phyloP scores from a whole-genome alignment of 1,284 basidiomycete species.

The Leccinum subspadiceum region DNA sequence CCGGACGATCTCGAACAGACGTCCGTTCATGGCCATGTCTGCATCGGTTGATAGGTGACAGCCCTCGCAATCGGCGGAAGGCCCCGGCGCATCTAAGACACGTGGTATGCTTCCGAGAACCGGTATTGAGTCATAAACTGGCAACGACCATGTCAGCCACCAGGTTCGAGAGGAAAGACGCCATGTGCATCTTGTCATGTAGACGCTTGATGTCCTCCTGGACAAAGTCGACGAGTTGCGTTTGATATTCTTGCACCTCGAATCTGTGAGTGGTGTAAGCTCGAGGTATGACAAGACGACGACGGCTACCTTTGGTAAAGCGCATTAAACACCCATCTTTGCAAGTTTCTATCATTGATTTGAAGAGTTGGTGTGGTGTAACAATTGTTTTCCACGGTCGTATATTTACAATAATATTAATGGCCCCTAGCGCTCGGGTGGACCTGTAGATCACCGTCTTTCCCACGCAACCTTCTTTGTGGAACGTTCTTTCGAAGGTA shows the following conservation, averaged over 20 bases:
- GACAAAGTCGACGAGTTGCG: slow-evolving; percentile 90
- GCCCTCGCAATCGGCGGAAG: no score
- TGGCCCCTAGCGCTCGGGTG: no score
- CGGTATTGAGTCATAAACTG: not conserved
- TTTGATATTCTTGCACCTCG: slow-evolving; percentile 90
- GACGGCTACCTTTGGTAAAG: slow-evolving; percentile 86
- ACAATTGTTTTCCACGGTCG: no score
- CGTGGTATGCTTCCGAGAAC: not conserved
- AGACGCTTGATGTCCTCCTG: slow-evolving; percentile 96
- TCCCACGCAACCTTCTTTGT: slow-evolving; percentile 18
- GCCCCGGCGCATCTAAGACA: no score
- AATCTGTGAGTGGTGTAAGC: slow-evolving; percentile 53
- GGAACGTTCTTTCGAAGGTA: slow-evolving; percentile 17
- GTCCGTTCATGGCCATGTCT: not conserved
- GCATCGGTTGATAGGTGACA: not conserved
- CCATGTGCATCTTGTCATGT: slow-evolving; percentile 77
- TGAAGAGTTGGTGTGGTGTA: no score
- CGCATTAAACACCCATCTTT: slow-evolving; percentile 77
- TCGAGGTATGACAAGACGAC: not conserved
- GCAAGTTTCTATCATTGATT: no score
- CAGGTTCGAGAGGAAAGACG: not conserved
- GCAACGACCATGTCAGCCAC: not conserved
- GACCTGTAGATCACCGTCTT: not conserved
- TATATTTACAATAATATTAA: no score
- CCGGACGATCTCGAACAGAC: not conserved